Percentiles rank a stretch among this genome's conserved stretches.
phyloP scores from a whole-genome alignment of 1,284 basidiomycete species.

The Rhodotorula mucilaginosa region DNA sequence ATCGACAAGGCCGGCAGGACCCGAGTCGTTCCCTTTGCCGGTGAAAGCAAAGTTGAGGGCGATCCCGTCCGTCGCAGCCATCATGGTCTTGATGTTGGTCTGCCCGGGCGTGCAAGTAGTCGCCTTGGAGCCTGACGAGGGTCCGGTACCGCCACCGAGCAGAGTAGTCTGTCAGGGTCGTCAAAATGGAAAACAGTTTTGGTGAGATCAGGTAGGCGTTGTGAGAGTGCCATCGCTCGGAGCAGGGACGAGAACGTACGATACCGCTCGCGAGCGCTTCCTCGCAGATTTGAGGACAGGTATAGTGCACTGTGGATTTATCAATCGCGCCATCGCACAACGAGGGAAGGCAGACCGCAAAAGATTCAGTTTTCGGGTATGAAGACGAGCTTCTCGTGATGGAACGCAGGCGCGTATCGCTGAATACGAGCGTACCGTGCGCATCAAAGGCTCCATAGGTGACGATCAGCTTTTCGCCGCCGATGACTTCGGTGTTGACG shows the following conservation, averaged over 20 bases:
- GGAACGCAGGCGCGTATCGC: neutral
- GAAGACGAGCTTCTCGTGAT: neutral
- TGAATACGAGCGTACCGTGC: constrained; percentile 57
- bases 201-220: neutral
- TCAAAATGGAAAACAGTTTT: too few relatives aligned
- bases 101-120: constrained; percentile 92
- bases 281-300: constrained; percentile 81
- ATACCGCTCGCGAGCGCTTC: constrained; percentile 52
- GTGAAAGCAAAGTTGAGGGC: constrained; percentile 78
- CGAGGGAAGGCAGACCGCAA: neutral
- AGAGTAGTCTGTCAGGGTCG: constrained; percentile 46
- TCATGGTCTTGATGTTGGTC: constrained; percentile 82
- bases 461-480: constrained; percentile 88
- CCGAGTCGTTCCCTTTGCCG: constrained; percentile 78
- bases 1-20: constrained; percentile 67
- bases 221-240: too few relatives aligned
- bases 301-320: constrained; percentile 57
- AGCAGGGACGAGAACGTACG: constrained; percentile 5
- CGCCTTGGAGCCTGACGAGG: constrained; percentile 82
- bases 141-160: constrained; percentile 70
- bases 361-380: neutral
- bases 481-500: constrained; percentile 87
- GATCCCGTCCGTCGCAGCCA: constrained; percentile 79
- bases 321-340: neutral
- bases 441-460: constrained; percentile 92